Evolutionary conservation across 805 yeast genomes (phyloP), one percentile per base, ranked within the genome.

Genomic region (Saturnispora dispora): DNA sequence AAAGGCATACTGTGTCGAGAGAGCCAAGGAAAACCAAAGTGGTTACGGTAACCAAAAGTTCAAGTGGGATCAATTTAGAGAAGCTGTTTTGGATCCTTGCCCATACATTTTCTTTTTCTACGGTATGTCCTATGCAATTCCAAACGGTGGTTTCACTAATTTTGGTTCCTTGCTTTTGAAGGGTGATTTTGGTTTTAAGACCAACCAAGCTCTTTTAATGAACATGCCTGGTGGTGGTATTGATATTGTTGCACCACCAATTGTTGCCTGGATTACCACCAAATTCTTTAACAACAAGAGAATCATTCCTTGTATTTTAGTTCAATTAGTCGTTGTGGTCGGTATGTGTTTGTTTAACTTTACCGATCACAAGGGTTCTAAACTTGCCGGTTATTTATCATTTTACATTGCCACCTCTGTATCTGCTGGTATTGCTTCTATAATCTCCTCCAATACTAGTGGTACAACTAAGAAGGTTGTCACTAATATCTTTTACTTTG

Each of bases 381-480:
- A 55, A 45, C 37, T 64, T 47, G 53, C 55, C 17, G 67, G 66
- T n/a, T 63, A 51, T 44, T 17, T 37, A 59, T 45, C 23, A 13
- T 56, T 8, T 15, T 63, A 59, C 47, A 28, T 63, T 20, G 54
- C 62, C 2, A 60, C 66, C 23, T 61, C 59, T 9, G 55, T 55
- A 18, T 52, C 58, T 54, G 61, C 62, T 4, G 54, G 65, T 52
- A 55, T 62, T 58, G 53, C 55, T 45, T 66, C 75, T 1, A 54
- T 65, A 48, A 61, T 75, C 30, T 70, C 79, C 27, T 66, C 78
- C 5, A 78, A 78, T 57, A 70, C 72, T 45, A 77, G 78, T 6
- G 85, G 85, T 8, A 75, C 73, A 58, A 78, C 85, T 10, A 81
- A 80, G 66, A 78, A 78, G 60, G 63, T 70, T 45, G 68, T 75